phyloP scores from a whole-genome alignment of 306 rosid genomes.

The Astragalus membranaceus region DNA sequence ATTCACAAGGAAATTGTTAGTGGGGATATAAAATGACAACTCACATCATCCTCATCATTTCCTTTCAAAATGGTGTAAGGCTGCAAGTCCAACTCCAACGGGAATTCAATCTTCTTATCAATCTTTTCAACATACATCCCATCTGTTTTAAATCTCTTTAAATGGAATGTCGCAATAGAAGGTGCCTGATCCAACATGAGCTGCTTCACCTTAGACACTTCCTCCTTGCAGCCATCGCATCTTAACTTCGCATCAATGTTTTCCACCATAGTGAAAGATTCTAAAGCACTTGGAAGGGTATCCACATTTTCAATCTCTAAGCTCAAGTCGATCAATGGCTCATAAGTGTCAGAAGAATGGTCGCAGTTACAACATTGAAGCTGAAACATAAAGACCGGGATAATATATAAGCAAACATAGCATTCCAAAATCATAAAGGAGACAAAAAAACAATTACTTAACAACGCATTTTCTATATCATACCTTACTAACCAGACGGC shows the following conservation, averaged over 20 bases:
- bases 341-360: slow-evolving; percentile 55
- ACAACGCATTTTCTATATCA: neutral
- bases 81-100: slow-evolving; percentile 71
- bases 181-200: slow-evolving; percentile 65
- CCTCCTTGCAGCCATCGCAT: slow-evolving; percentile 69
- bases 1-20: neutral
- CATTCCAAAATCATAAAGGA: neutral
- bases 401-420: neutral
- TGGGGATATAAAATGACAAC: slow-evolving; percentile 18
- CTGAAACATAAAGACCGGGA: slow-evolving; percentile 38
- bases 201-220: slow-evolving; percentile 71
- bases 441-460: neutral
- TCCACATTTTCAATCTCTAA: slow-evolving; percentile 74
- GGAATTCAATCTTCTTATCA: slow-evolving; percentile 69
- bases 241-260: slow-evolving; percentile 52
- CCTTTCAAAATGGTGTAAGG: slow-evolving; percentile 42
- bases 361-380: slow-evolving; percentile 74
- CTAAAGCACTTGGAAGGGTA: slow-evolving; percentile 56
- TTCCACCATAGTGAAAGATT: slow-evolving; percentile 78
- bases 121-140: slow-evolving; percentile 59
- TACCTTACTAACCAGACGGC: slow-evolving; percentile 74
- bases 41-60: slow-evolving; percentile 35
- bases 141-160: slow-evolving; percentile 76
- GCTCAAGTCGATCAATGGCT: slow-evolving; percentile 79
- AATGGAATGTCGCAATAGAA: slow-evolving; percentile 66